A percentile compares a stretch with the other conserved stretches of the same genome.
phyloP scores from a whole-genome alignment of 371 early-diverging fungal genomes.

The Thermomucor indicae-seudaticae region DNA sequence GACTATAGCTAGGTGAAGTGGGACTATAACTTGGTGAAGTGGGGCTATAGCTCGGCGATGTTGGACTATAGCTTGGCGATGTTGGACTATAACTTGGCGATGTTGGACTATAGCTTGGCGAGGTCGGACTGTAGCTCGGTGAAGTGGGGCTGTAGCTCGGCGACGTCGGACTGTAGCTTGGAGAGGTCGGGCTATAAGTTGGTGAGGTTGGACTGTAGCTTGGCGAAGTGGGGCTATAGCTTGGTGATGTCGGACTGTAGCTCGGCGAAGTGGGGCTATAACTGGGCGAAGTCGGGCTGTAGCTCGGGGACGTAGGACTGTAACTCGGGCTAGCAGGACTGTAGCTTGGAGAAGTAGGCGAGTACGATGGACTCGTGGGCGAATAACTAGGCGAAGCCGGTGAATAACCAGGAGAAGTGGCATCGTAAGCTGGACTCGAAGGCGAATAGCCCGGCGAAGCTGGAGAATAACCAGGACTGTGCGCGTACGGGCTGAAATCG shows the following conservation, averaged over 20 bases:
- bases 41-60: constrained; percentile 52
- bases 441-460: constrained; percentile 77
- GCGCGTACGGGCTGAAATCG: constrained; percentile 44
- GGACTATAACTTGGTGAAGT: constrained; percentile 49
- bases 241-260: constrained; percentile 50
- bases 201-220: constrained; percentile 71
- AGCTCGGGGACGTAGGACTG: constrained; percentile 62
- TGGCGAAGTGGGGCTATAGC: constrained; percentile 65
- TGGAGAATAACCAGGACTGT: constrained; percentile 73
- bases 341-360: constrained; percentile 73
- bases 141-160: constrained; percentile 66
- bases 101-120: constrained; percentile 76
- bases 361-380: constrained; percentile 61
- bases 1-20: constrained; percentile 52
- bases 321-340: constrained; percentile 77
- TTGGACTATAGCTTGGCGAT: constrained; percentile 73
- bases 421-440: constrained; percentile 47
- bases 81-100: constrained; percentile 76
- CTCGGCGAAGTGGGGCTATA: constrained; percentile 55
- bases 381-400: constrained; percentile 66
- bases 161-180: constrained; percentile 66
- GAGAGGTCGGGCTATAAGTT: constrained; percentile 58
- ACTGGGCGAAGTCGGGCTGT: constrained; percentile 50
- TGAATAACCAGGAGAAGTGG: background rate
- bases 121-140: constrained; percentile 78